Conservation (phyloP, 75 land plant genomes). For the Pinus tabuliformis region DNA sequence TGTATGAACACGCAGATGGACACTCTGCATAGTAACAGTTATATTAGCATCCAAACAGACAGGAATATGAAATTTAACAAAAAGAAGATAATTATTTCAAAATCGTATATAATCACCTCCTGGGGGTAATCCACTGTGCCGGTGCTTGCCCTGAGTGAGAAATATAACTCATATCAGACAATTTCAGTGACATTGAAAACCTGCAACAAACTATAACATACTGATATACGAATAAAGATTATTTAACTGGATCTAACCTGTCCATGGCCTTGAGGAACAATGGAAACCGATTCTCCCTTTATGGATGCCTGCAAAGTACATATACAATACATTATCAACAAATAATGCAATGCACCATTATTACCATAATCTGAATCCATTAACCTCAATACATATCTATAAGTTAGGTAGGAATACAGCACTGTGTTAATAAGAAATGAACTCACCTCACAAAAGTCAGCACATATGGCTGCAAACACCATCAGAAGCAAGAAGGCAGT, state of each 20-base stretch:
- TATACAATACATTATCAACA: not conserved
- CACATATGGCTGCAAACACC: not conserved
- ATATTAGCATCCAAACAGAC: not conserved
- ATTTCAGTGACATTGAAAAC: not conserved
- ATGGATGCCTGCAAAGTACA: not conserved
- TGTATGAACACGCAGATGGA: slow-evolving; percentile 18
- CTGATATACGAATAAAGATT: not conserved
- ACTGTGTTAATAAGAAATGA: no score
- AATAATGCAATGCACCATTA: not conserved
- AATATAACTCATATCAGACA: not conserved
- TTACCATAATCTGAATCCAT: no score
- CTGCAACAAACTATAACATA: not conserved
- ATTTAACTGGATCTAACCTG: not conserved
- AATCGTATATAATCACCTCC: not conserved
- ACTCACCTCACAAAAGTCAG: slow-evolving; percentile 3
- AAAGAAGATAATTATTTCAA: no score
- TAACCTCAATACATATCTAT: no score
- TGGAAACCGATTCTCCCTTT: not conserved
- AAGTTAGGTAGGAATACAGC: no score
- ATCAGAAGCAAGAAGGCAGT: not conserved
- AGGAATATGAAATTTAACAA: not conserved
- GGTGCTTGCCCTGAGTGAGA: not conserved
- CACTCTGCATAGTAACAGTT: slow-evolving; percentile 12
- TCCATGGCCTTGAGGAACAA: not conserved
- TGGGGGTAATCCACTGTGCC: slow-evolving; percentile 3